Evolutionary conservation across 208 protist species (phyloP).

Genomic region (Trypanosoma vivax): DNA sequence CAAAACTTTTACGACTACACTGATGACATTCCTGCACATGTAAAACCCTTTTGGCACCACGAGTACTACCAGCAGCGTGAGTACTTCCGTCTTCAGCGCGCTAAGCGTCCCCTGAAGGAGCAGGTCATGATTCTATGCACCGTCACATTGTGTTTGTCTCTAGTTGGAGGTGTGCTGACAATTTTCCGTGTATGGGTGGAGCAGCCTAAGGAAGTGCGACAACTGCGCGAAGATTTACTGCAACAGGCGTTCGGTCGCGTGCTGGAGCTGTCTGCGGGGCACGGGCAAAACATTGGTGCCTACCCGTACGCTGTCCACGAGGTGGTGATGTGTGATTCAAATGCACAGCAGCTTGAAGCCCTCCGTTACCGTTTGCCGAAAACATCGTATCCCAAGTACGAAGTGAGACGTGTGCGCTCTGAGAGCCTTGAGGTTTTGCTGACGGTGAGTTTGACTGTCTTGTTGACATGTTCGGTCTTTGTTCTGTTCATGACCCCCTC

Average conservation of each 20-base stretch:
- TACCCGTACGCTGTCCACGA: conserved; percentile 88
- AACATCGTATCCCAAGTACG: conserved; percentile 83
- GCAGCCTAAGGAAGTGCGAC: conserved; percentile 73
- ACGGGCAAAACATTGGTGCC: conserved; percentile 86
- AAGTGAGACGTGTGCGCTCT: conserved; percentile 70
- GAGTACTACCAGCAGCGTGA: conserved; percentile 86
- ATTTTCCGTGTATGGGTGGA: conserved; percentile 81
- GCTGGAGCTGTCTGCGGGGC: conserved; percentile 80
- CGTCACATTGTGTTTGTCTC: conserved; percentile 22
- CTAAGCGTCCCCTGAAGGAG: conserved; percentile 71
- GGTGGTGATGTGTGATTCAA: conserved; percentile 77
- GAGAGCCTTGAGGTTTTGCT: conserved; percentile 72
- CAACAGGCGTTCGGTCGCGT: conserved; percentile 82
- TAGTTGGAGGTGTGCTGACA: conserved; percentile 40
- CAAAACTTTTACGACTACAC: conserved; percentile 83
- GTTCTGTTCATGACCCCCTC: conserved; percentile 83
- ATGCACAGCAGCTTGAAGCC: conserved; percentile 79
- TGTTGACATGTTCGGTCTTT: conserved; percentile 90
- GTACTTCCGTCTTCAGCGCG: conserved; percentile 79
- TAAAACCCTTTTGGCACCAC: conserved; percentile 84
- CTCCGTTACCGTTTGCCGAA: conserved; percentile 74
- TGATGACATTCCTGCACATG: conserved; percentile 82
- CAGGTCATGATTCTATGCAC: conserved; percentile 31
- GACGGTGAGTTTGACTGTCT: conserved; percentile 86
- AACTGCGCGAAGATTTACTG: conserved; percentile 77